Percentiles rank a stretch among this genome's conserved stretches.
phyloP scores from a whole-genome alignment of 2,329 filamentous ascomycete genomes.

The Macrophomina pseudophaseolina region DNA sequence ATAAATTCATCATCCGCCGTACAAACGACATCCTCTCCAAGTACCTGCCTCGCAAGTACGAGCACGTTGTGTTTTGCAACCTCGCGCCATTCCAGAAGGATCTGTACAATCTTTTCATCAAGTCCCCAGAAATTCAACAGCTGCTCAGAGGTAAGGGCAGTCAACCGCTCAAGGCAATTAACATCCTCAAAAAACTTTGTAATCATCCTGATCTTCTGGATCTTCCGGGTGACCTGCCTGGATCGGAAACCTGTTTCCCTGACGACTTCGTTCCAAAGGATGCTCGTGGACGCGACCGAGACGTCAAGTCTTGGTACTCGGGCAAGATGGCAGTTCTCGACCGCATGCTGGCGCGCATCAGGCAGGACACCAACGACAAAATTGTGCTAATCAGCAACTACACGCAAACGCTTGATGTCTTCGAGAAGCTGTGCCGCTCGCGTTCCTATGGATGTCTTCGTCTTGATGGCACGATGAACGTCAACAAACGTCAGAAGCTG shows the following conservation, averaged over 20 bases:
- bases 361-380: constrained; percentile 96
- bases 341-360: constrained; percentile 94
- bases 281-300: constrained; percentile 82
- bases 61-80: constrained; percentile 98
- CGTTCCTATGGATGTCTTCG: constrained; percentile 85
- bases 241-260: constrained; percentile 80
- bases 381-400: constrained; percentile 99
- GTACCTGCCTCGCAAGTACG: constrained; percentile 97
- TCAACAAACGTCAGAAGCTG: constrained; percentile 94
- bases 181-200: constrained; percentile 95
- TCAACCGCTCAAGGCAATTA: constrained; percentile 95
- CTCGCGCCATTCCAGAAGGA: constrained; percentile 90
- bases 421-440: constrained; percentile 85
- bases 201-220: constrained; percentile 95
- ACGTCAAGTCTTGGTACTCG: constrained; percentile 94
- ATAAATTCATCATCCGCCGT: constrained; percentile 97
- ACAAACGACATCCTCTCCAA: constrained; percentile 98
- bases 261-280: constrained; percentile 90
- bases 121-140: constrained; percentile 91
- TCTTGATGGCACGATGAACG: constrained; percentile 96
- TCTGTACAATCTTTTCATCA: constrained; percentile 96
- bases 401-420: constrained; percentile 92
- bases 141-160: constrained; percentile 91
- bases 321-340: constrained; percentile 99
- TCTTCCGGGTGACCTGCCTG: constrained; percentile 80